Evolutionary conservation across 129 eudicot genomes (phyloP).

Genomic region (Artemisia tridentata): DNA sequence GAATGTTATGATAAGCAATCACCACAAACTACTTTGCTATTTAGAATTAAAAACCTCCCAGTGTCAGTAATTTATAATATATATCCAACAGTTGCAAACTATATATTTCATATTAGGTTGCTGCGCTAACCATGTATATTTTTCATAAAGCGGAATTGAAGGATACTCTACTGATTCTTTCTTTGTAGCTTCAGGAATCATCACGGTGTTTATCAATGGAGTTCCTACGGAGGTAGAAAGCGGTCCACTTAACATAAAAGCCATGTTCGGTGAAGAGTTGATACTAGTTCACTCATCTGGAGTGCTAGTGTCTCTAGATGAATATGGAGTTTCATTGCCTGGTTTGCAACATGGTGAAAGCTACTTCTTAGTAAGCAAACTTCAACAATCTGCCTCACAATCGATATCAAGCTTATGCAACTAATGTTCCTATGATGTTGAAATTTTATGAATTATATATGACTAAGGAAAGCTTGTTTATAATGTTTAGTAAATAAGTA

Average conservation of each 20-base stretch:
- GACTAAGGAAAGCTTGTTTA: not conserved
- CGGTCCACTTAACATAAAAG: constrained; percentile 70
- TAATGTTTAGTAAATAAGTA: no score
- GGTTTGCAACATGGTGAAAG: constrained; percentile 84
- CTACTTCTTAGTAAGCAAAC: constrained; percentile 75
- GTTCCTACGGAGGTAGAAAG: constrained; percentile 63
- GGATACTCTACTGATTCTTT: not conserved
- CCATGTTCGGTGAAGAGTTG: constrained; percentile 60
- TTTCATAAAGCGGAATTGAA: not conserved
- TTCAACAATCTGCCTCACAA: not conserved
- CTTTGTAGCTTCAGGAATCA: constrained; percentile 37
- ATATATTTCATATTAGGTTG: no score
- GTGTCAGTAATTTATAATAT: no score
- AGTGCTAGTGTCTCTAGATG: constrained; percentile 52
- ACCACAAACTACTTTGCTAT: no score
- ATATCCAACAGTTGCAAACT: no score
- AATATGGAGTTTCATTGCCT: constrained; percentile 47
- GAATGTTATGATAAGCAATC: no score
- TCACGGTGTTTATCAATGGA: constrained; percentile 85
- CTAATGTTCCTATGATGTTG: not conserved
- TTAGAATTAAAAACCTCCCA: no score
- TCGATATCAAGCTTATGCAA: constrained; percentile 2
- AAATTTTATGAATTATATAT: not conserved
- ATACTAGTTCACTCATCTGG: constrained; percentile 76
- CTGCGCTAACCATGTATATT: no score